Percentiles rank a stretch among this genome's conserved stretches.
Conservation (phyloP, 176 grass and related monocot genomes). For the Zizania latifolia region DNA sequence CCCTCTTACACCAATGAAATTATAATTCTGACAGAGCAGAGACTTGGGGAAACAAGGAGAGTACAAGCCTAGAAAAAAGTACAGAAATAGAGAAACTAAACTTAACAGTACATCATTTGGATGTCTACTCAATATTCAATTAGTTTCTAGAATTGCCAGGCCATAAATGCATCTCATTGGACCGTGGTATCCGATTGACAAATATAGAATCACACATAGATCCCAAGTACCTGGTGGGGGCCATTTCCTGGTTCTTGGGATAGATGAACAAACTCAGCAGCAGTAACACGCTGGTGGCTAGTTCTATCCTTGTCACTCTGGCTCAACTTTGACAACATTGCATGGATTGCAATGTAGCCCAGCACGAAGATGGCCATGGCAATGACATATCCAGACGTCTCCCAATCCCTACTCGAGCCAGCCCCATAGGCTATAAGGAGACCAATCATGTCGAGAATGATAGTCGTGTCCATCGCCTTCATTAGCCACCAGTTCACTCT, state of each 20-base stretch:
- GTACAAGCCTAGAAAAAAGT: too few species aligned
- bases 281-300: neutral
- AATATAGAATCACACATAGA: neutral
- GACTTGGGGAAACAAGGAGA: neutral
- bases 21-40: too few species aligned
- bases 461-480: neutral
- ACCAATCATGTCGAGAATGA: conserved; percentile 19
- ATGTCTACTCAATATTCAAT: neutral
- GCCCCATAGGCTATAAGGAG: conserved; percentile 1
- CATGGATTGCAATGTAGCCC: neutral
- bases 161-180: neutral
- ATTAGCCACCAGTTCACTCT: neutral
- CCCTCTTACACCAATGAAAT: too few species aligned
- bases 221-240: neutral
- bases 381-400: neutral
- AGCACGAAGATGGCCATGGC: neutral
- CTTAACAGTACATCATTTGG: neutral
- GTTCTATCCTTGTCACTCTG: neutral
- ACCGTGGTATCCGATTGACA: neutral
- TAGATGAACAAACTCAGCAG: too few species aligned
- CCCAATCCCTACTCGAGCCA: neutral
- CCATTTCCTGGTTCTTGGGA: neutral
- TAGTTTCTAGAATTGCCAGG: neutral
- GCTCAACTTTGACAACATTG: neutral
- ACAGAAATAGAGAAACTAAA: neutral